Percentiles rank a stretch among this genome's conserved stretches.
phyloP scores from a whole-genome alignment of 2,329 filamentous ascomycete genomes.

The Lasiodiplodia sp. region DNA sequence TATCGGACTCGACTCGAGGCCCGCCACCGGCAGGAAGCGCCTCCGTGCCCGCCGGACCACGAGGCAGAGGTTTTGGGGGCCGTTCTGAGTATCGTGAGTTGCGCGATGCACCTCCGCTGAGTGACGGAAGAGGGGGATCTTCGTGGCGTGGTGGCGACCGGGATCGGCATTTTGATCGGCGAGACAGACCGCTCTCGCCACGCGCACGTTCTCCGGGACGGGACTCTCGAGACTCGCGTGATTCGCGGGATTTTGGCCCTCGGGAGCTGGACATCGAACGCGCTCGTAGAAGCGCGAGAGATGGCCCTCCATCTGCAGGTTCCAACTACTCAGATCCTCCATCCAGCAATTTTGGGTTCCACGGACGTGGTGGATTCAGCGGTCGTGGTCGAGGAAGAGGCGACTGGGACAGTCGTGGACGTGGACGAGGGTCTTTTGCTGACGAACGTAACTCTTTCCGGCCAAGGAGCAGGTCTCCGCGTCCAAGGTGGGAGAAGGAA shows the following conservation, averaged over 20 bases:
- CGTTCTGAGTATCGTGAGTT: constrained; percentile 61
- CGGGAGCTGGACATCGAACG: constrained; percentile 72
- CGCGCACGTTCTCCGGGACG: constrained; percentile 70
- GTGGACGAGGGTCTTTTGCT: constrained; percentile 55
- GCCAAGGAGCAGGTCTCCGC: constrained; percentile 70
- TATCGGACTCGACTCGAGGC: constrained; percentile 67
- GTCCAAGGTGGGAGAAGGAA: constrained; percentile 63
- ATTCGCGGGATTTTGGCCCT: constrained; percentile 65
- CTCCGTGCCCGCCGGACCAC: constrained; percentile 55
- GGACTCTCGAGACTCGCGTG: constrained; percentile 66
- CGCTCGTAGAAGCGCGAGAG: constrained; percentile 72
- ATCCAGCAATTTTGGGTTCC: constrained; percentile 52
- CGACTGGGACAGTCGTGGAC: constrained; percentile 60
- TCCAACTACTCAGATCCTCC: constrained; percentile 74
- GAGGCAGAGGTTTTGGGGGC: constrained; percentile 70
- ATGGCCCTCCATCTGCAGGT: constrained; percentile 75
- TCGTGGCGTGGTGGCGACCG: constrained; percentile 59
- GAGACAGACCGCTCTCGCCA: constrained; percentile 67
- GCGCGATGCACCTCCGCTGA: constrained; percentile 64
- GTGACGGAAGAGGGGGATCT: constrained; percentile 67
- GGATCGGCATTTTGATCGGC: constrained; percentile 60
- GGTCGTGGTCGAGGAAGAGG: constrained; percentile 52
- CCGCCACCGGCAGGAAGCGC: constrained; percentile 42
- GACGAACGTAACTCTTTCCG: constrained; percentile 64
- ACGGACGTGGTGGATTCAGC: constrained; percentile 60